These are phyloP conservation scores for Celoporthe dispersa DNA, from an alignment of 2,329 filamentous ascomycete genomes.

Conservation along the genomic window DNA sequence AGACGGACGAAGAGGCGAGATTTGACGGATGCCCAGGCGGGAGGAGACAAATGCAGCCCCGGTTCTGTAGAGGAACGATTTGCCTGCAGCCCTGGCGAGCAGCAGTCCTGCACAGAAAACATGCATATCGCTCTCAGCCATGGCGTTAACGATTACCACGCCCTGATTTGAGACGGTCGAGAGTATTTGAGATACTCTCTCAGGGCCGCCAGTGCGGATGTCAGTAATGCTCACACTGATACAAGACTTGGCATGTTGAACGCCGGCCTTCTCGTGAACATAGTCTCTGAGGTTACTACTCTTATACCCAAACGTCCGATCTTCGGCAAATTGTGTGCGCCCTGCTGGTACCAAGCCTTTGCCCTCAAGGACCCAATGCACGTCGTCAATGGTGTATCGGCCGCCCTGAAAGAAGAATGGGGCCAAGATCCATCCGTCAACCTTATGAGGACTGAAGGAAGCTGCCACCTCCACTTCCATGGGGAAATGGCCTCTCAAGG, in stretches of 20 bases:
- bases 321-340: conserved; percentile 59
- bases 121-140: conserved; percentile 55
- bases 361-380: conserved; percentile 62
- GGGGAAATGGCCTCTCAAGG: conserved; percentile 60
- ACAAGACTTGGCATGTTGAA: conserved; percentile 37
- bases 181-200: conserved; percentile 36
- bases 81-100: conserved; percentile 38
- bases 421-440: conserved; percentile 52
- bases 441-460: too few relatives aligned
- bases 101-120: conserved; percentile 57
- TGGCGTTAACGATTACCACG: conserved; percentile 54
- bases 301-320: conserved; percentile 61
- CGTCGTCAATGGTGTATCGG: conserved; percentile 58
- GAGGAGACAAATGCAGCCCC: conserved; percentile 51
- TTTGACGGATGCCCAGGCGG: conserved; percentile 55
- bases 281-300: conserved; percentile 58
- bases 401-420: conserved; percentile 65
- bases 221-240: too few relatives aligned
- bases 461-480: conserved; percentile 49
- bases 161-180: conserved; percentile 41
- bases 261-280: conserved; percentile 57
- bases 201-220: too few relatives aligned
- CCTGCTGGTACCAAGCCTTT: conserved; percentile 51
- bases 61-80: conserved; percentile 44
- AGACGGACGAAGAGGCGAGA: conserved; percentile 42